phyloP scores from a whole-genome alignment of 2,329 filamentous ascomycete species.

The Xylaria sp. region DNA sequence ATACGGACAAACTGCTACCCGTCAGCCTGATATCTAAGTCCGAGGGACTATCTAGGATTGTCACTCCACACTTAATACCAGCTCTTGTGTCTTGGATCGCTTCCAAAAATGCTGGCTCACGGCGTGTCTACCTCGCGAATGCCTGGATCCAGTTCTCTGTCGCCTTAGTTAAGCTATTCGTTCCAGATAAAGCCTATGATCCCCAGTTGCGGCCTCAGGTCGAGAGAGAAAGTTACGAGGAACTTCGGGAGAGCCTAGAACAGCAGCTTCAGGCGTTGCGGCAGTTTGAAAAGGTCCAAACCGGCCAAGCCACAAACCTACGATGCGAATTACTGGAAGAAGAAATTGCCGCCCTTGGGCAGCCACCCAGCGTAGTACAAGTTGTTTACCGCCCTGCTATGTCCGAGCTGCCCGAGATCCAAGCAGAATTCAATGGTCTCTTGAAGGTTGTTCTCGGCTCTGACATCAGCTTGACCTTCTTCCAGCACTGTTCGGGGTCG shows the following conservation, averaged over 20 bases:
- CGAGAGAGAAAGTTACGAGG: conserved; percentile 60
- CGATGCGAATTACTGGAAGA: conserved; percentile 65
- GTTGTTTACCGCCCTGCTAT: conserved; percentile 71
- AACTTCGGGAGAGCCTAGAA: conserved; percentile 58
- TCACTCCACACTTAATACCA: conserved; percentile 46
- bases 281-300: conserved; percentile 67
- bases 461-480: conserved; percentile 45
- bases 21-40: conserved; percentile 27
- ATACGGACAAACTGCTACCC: conserved; percentile 29
- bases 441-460: conserved; percentile 64
- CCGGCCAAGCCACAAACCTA: conserved; percentile 68
- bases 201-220: conserved; percentile 70
- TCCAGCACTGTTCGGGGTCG: conserved; percentile 38
- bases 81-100: conserved; percentile 49
- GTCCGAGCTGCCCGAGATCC: conserved; percentile 71
- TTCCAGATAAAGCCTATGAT: conserved; percentile 86
- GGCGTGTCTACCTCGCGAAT: conserved; percentile 49
- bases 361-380: conserved; percentile 64
- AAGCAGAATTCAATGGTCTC: conserved; percentile 81
- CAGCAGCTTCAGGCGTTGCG: conserved; percentile 62
- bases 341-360: conserved; percentile 66
- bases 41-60: conserved; percentile 32
- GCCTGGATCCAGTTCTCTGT: conserved; percentile 79
- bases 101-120: conserved; percentile 31
- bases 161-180: conserved; percentile 75